Base-by-base conservation (phyloP, 306 rosid genomes). In the Carpinus viminea region DNA sequence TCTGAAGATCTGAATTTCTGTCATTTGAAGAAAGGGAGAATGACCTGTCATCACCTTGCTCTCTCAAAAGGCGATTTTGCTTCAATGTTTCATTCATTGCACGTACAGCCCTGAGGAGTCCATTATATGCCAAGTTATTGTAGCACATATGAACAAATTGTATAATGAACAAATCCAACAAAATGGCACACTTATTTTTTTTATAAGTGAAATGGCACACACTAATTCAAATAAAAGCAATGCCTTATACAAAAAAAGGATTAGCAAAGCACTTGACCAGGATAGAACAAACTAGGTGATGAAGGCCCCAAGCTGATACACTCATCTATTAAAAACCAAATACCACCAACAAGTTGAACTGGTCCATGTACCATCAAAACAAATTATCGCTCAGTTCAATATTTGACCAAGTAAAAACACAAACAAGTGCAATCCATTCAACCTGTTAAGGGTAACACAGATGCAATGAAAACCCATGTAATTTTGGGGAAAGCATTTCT, bases 1-100 rank as follows among this genome's bases (percentile, higher is more conserved):
- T 84, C 82, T 71, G 90, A 66, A 85, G 80, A 83, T 46, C 81
- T 65, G 85, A 68, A 74, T 72, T 79, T 54, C 87, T 76, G 72
- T 80, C 90, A 83, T 76, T 85, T 69, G 88, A 81, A 88, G 91
- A 82, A 80, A 83, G 81, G 73, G 88, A 75, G 70, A 84, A 87
- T 48, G 98, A 76, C 76, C 86, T 79, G 73, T 81, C 92, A 68
- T 88, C 97, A 38, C 86, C 91, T 57, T 84, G 91, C 79, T 82
- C 97, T 83, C 92, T 90, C 86, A 85, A 61, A 16, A 86, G 88
- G 77, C 99, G 96, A 83, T 93, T 91, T 86, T 95, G 99, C 97
- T 95, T 95, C 88, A 95, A 78, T 74, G 96, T 95, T 84, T 95
- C 99, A 84, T 87, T 93, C 99, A 96, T 96, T 55, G 97, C 99